Evolutionary conservation across 495 filamentous ascomycete species (phyloP).

Genomic region (Copromyces sp.): DNA sequence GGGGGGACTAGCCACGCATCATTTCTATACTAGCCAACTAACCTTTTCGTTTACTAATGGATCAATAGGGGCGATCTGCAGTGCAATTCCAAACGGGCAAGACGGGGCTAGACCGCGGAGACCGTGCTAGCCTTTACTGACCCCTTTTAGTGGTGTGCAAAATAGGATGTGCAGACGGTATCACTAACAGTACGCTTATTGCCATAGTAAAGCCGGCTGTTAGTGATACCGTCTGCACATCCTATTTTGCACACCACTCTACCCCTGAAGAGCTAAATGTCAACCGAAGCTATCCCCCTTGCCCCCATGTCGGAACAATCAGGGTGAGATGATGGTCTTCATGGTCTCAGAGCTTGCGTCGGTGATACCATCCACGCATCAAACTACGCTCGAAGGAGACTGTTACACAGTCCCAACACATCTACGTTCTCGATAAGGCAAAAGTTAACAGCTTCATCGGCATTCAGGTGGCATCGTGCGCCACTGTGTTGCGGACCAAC

Average conservation of each 20-base stretch:
- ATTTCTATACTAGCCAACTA: too few species aligned
- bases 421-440: neutral
- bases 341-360: neutral
- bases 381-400: neutral
- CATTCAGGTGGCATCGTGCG: neutral
- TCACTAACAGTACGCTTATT: too few species aligned
- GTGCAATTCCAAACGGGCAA: neutral
- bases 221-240: too few species aligned
- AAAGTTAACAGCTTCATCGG: neutral
- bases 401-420: neutral
- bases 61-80: neutral
- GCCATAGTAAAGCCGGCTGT: too few species aligned
- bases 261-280: neutral
- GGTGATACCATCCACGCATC: neutral
- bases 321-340: neutral
- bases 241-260: too few species aligned
- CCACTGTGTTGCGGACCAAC: neutral
- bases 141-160: neutral
- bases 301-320: neutral
- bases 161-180: too few species aligned
- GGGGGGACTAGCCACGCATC: too few species aligned
- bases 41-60: neutral
- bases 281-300: neutral
- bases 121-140: neutral
- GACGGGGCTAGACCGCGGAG: neutral